phyloP scores from a whole-genome alignment of 257 asterid genomes.

The Solanum chmielewskii region DNA sequence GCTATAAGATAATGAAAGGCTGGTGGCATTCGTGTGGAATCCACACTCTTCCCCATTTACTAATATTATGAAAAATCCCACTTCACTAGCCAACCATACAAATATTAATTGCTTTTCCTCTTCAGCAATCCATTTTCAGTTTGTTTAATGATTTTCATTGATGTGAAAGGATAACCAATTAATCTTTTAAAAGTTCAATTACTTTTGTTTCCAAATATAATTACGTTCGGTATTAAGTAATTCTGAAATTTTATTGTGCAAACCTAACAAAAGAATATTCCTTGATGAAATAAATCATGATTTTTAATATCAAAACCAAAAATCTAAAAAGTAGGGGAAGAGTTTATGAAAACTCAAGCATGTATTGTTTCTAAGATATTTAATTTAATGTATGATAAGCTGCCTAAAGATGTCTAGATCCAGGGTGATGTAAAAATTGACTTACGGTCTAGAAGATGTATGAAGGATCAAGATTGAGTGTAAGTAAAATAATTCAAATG shows the following conservation, averaged over 20 bases:
- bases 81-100: background rate
- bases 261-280: background rate
- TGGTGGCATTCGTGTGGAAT: constrained; percentile 57
- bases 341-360: background rate
- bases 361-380: background rate
- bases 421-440: background rate
- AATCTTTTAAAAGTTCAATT: background rate
- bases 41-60: constrained; percentile 27
- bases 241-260: background rate
- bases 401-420: background rate
- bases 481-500: background rate
- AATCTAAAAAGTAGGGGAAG: background rate
- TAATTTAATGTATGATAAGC: no score
- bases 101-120: constrained; percentile 23
- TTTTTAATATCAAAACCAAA: background rate
- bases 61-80: constrained; percentile 16
- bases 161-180: background rate
- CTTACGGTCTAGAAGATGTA: background rate
- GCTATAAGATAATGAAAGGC: background rate
- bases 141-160: background rate
- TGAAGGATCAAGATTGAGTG: background rate
- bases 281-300: no score
- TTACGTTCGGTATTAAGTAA: background rate
- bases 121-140: constrained; percentile 32
- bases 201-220: background rate